A percentile compares a stretch with the other conserved stretches of the same genome.
Conservation (phyloP, 768 basidiomycete species). For the Hericium coralloides region DNA sequence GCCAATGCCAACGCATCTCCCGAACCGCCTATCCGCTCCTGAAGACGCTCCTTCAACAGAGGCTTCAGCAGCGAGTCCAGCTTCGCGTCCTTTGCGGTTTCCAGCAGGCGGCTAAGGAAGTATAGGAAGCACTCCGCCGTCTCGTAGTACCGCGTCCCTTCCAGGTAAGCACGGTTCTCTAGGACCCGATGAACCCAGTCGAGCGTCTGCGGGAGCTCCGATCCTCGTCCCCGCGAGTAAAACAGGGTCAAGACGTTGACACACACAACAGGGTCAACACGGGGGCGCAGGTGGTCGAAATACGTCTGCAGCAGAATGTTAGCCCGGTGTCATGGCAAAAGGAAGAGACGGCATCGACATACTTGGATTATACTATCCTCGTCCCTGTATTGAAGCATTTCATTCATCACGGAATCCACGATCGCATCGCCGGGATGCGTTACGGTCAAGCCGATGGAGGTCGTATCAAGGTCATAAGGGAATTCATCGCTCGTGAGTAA, state of each 20-base stretch:
- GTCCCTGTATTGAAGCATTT: conserved; percentile 44
- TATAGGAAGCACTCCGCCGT: conserved; percentile 45
- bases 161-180: conserved; percentile 41
- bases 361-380: conserved; percentile 38
- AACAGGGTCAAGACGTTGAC: conserved; percentile 43
- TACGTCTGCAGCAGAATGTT: conserved; percentile 31
- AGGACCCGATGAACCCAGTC: conserved; percentile 44
- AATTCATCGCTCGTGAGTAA: conserved; percentile 39
- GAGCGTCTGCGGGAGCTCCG: conserved; percentile 34
- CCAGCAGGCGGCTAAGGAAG: conserved; percentile 39
- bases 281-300: conserved; percentile 40
- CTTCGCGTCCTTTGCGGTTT: conserved; percentile 20
- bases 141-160: conserved; percentile 48
- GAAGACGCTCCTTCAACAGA: conserved; percentile 35
- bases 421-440: conserved; percentile 23
- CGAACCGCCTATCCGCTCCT: conserved; percentile 39
- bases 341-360: not conserved
- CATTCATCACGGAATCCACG: conserved; percentile 40
- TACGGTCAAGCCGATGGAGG: conserved; percentile 43
- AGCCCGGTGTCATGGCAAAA: not conserved
- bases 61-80: conserved; percentile 30
- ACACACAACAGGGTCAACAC: conserved; percentile 46
- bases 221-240: conserved; percentile 38
- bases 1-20: conserved; percentile 49
- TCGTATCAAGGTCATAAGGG: conserved; percentile 51